Evolutionary conservation across 345 rosid species (phyloP).

Genomic region (Brassica rapa): DNA sequence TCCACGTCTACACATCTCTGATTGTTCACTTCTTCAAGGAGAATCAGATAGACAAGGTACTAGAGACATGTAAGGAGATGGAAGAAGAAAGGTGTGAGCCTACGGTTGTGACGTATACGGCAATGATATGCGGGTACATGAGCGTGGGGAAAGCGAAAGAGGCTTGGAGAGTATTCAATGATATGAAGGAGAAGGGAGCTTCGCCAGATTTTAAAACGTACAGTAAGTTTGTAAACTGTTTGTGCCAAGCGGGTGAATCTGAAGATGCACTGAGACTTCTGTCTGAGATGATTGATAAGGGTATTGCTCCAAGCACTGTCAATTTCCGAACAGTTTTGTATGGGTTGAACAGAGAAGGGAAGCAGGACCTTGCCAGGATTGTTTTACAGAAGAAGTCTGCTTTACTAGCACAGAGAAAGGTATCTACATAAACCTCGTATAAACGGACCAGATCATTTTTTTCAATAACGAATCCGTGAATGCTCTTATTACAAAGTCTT

Average conservation of each 20-base stretch:
- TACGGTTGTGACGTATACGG: constrained; percentile 68
- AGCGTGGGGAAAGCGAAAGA: constrained; percentile 49
- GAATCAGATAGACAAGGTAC: constrained; percentile 54
- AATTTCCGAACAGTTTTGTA: constrained; percentile 64
- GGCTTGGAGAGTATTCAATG: constrained; percentile 57
- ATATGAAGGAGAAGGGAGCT: constrained; percentile 54
- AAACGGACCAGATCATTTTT: background rate
- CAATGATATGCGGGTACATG: constrained; percentile 69
- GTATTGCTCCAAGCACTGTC: constrained; percentile 65
- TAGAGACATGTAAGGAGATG: constrained; percentile 55
- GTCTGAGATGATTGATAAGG: constrained; percentile 58
- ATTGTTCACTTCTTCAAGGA: constrained; percentile 66
- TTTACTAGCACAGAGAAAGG: constrained; percentile 48
- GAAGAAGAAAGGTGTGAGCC: constrained; percentile 54
- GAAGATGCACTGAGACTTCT: constrained; percentile 66
- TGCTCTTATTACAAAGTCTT: constrained; percentile 23
- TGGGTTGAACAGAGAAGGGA: constrained; percentile 77
- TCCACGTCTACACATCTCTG: constrained; percentile 75
- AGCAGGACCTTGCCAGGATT: constrained; percentile 56
- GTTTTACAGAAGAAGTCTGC: constrained; percentile 58
- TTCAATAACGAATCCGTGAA: background rate
- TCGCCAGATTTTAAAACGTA: constrained; percentile 76
- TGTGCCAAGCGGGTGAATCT: constrained; percentile 61
- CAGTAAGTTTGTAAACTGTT: constrained; percentile 60
- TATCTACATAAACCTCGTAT: constrained; percentile 43